Base-by-base conservation (phyloP, 139 green algal genomes). In the Edaphochlamys debaryana region DNA sequence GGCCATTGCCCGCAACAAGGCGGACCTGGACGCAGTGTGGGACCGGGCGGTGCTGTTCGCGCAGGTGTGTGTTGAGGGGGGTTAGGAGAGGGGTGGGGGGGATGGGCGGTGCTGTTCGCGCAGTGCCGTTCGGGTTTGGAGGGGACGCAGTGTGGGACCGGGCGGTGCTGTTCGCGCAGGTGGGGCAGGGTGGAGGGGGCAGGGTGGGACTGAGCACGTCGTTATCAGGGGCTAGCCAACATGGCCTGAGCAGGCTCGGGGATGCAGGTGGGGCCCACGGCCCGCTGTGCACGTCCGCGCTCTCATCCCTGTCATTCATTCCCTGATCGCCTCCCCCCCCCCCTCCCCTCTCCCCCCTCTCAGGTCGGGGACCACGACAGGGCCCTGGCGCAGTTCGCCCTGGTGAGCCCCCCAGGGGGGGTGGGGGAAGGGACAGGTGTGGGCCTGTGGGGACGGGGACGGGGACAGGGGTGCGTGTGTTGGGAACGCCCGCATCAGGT, bases 11-110 rank as follows among this genome's bases (percentile, higher is more conserved):
- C 79, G 85, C 6, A 87, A 94, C 67, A 90, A 84, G 48, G 79
- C 89, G 6, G 94, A 98, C 85, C 42, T 93, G 67, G 93, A 97
- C 48, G 89, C 92, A 0, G 74, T 85, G 8, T 96, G 90, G 78
- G 92, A 96, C 78, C 84, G 94, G 5, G 94, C 92, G 27, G 77
- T 96, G 60, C 86, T 97, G 76, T 94, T 94, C 50, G 82, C 85
- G 20, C 86, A 94, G 68, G 45, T 95, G 66, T 27, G 76, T 48
- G 67, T n/a, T 34, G 56, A 6, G 15, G 56, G 15, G 68, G 15
- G 29, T 36, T 37, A 32, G 34, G 5, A 9, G 17, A 23, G 22
- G 8, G 48, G 67, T 20, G 38, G 20, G 22, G 38, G 67, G 67
- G 20, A 22, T 19, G 22, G 67, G 67, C 7, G 67, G 11, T 71